Percentiles rank a stretch among this genome's conserved stretches.
Conservation (phyloP, 805 yeast species). For the Saccharomycopsis capsularis region DNA sequence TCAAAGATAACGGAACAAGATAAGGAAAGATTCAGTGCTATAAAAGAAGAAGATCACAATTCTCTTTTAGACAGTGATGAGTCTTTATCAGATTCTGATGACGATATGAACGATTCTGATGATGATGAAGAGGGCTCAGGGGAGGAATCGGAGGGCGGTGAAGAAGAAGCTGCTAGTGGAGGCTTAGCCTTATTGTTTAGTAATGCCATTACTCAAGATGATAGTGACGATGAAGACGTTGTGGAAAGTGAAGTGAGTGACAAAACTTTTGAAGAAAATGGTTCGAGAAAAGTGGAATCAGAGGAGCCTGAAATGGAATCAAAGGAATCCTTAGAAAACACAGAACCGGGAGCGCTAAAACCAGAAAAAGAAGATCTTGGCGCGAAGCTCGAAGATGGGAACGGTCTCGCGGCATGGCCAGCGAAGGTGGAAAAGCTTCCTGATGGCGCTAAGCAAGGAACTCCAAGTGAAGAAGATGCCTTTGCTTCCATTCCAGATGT, state of each 20-base stretch:
- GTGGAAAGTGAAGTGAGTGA: conserved; percentile 21
- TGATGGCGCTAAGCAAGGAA: conserved; percentile 16
- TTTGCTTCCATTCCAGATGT: conserved; percentile 55
- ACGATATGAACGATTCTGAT: conserved; percentile 23
- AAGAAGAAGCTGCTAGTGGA: conserved; percentile 18
- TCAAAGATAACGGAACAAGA: conserved; percentile 20
- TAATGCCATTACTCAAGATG: conserved; percentile 24
- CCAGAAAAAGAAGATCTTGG: conserved; percentile 22
- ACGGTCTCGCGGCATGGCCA: background rate
- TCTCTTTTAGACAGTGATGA: conserved; percentile 24
- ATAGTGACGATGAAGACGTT: conserved; percentile 34
- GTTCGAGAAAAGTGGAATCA: background rate
- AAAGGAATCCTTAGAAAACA: background rate
- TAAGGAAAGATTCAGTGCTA: conserved; percentile 19
- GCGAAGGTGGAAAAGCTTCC: conserved; percentile 22
- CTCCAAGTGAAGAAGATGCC: conserved; percentile 23
- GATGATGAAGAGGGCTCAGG: conserved; percentile 23
- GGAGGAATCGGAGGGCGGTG: conserved; percentile 21
- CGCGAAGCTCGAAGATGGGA: conserved; percentile 12
- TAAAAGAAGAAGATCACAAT: conserved; percentile 19
- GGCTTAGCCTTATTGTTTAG: conserved; percentile 36
- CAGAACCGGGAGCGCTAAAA: conserved; percentile 13
- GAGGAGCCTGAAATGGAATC: conserved; percentile 7
- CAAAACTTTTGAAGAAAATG: background rate
- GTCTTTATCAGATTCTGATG: conserved; percentile 24